These are phyloP conservation scores for Allantophomopsis lycopodina DNA, from an alignment of 2,329 filamentous ascomycete genomes.

Conservation along the genomic window DNA sequence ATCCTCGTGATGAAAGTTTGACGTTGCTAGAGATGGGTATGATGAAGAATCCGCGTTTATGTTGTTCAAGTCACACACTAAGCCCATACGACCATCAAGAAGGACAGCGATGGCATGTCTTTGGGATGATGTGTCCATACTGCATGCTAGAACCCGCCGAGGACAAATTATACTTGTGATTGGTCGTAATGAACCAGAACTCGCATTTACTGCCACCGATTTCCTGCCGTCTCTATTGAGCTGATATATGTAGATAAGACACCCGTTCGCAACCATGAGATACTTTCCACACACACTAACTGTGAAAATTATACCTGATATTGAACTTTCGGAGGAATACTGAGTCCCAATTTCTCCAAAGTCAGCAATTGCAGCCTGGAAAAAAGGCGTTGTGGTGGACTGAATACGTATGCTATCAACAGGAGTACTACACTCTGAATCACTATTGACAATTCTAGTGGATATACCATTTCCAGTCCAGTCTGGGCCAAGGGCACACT, in stretches of 20 bases:
- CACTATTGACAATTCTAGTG: background rate
- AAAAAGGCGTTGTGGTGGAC: background rate
- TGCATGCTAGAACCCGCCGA: constrained; percentile 39
- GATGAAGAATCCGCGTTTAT: constrained; percentile 5
- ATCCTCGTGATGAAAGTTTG: background rate
- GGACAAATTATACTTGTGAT: constrained; percentile 42
- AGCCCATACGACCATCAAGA: constrained; percentile 42
- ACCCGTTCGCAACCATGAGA: constrained; percentile 37
- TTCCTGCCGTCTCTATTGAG: constrained; percentile 8
- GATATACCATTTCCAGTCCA: constrained; percentile 15
- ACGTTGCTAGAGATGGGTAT: background rate
- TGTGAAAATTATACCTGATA: constrained; percentile 11
- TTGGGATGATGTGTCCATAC: constrained; percentile 46
- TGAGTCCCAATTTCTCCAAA: constrained; percentile 21
- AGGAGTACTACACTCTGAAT: constrained; percentile 5
- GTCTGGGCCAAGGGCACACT: constrained; percentile 21
- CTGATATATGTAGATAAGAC: constrained; percentile 40
- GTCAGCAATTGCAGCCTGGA: constrained; percentile 16
- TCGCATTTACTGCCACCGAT: background rate
- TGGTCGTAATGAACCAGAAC: constrained; percentile 22
- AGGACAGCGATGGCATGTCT: constrained; percentile 42
- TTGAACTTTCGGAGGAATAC: constrained; percentile 7
- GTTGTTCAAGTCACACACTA: constrained; percentile 39
- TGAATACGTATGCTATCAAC: background rate
- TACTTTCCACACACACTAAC: constrained; percentile 44